Conservation (phyloP, 768 basidiomycete species). For the Lactarius hengduanensis region DNA sequence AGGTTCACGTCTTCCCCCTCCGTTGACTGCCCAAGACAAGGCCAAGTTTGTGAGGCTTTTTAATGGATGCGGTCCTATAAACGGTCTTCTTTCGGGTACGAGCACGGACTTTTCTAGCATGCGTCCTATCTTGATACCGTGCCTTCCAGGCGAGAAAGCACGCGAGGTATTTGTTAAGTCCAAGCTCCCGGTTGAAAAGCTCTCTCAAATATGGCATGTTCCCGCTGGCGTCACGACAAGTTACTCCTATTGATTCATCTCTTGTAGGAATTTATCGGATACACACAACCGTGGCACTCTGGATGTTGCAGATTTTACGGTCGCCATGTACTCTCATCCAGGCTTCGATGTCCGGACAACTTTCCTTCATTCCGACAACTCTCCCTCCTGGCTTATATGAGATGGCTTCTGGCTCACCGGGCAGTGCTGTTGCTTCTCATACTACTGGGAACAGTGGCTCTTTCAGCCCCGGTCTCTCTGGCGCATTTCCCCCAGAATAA, state of each 20-base stretch:
- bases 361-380: slow-evolving; percentile 65
- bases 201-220: slow-evolving; percentile 88
- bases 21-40: slow-evolving; percentile 76
- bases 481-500: slow-evolving; percentile 61
- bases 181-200: slow-evolving; percentile 78
- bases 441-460: slow-evolving; percentile 57
- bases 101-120: slow-evolving; percentile 1
- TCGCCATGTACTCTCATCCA: slow-evolving; percentile 98
- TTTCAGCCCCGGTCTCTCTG: slow-evolving; percentile 53
- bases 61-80: slow-evolving; percentile 62
- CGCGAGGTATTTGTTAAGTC: slow-evolving; percentile 90
- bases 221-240: too few species aligned
- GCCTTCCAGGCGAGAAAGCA: slow-evolving; percentile 72
- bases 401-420: slow-evolving; percentile 49
- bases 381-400: slow-evolving; percentile 87
- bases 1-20: slow-evolving; percentile 49
- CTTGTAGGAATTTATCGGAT: slow-evolving; percentile 85
- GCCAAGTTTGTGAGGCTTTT: slow-evolving; percentile 83
- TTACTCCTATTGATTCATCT: slow-evolving; percentile 6
- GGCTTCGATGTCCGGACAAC: slow-evolving; percentile 77
- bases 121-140: background rate
- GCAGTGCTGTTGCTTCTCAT: slow-evolving; percentile 45
- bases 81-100: slow-evolving; percentile 77
- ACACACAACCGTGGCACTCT: slow-evolving; percentile 88
- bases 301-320: slow-evolving; percentile 87